These are phyloP conservation scores for Remersonia thermophila DNA, from an alignment of 2,329 filamentous ascomycete species.

Conservation along the genomic window DNA sequence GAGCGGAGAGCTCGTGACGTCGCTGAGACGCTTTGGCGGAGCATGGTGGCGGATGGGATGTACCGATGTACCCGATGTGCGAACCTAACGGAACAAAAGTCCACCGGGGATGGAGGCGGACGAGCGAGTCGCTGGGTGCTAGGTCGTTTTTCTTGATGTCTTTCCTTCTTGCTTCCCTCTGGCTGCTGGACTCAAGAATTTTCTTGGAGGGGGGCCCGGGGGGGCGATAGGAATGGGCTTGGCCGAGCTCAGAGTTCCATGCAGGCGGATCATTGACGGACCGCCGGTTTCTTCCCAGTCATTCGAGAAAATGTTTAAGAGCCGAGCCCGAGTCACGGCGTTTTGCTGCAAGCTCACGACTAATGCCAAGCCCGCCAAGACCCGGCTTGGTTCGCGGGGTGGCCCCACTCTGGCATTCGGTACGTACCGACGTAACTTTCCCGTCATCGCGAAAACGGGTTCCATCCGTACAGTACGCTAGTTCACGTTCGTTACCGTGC, in stretches of 20 bases:
- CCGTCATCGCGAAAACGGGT: no score
- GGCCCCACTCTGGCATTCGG: no score
- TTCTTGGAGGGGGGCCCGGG: no score
- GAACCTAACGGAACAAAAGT: no score
- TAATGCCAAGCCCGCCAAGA: not conserved
- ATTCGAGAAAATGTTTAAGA: not conserved
- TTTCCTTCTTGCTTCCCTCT: no score
- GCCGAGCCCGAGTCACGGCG: no score
- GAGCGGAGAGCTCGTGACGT: constrained; percentile 34
- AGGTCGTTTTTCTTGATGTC: constrained; percentile 8
- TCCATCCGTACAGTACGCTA: no score
- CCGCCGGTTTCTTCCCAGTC: constrained; percentile 4
- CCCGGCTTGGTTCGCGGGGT: not conserved
- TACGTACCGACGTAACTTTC: no score
- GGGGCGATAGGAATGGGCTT: constrained; percentile 5
- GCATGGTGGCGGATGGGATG: constrained; percentile 24
- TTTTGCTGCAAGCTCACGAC: no score
- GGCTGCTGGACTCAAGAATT: constrained; percentile 4
- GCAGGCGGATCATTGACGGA: constrained; percentile 13
- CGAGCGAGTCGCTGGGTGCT: no score
- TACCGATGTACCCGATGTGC: not conserved
- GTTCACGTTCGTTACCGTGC: no score
- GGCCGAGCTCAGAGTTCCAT: constrained; percentile 4
- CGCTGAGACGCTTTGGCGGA: constrained; percentile 32
- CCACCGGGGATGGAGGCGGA: no score